A percentile compares a stretch with the other conserved stretches of the same genome.
These are phyloP conservation scores for Aureobasidium sp. DNA, from an alignment of 2,329 filamentous ascomycete species.

Conservation along the genomic window DNA sequence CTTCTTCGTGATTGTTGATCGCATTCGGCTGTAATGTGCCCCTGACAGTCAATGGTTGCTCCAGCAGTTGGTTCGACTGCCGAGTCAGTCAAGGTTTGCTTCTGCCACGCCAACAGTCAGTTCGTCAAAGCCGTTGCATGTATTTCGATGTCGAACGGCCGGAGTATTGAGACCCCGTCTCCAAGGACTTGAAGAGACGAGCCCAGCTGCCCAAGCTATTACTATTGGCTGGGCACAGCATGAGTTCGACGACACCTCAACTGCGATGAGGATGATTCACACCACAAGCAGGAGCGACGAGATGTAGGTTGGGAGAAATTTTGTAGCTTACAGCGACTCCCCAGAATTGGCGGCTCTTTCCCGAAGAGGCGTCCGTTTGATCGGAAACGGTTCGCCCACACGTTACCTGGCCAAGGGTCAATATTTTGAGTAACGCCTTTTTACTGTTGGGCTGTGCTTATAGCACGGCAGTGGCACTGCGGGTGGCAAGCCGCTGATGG, in stretches of 20 bases:
- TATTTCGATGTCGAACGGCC: constrained; percentile 3
- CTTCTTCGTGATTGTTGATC: not conserved
- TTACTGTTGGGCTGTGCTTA: not conserved
- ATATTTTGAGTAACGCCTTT: constrained; percentile 12
- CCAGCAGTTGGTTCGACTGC: not conserved
- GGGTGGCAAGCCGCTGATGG: constrained; percentile 4
- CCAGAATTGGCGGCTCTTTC: not conserved
- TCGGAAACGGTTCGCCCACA: not conserved
- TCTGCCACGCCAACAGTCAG: not conserved
- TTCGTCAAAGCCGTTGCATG: not conserved
- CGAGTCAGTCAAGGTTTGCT: not conserved
- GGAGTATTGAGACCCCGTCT: constrained; percentile 1
- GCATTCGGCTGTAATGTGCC: too few relatives aligned
- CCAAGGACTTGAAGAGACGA: not conserved
- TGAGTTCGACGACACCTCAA: not conserved
- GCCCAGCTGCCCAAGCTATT: too few relatives aligned
- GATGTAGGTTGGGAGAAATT: not conserved
- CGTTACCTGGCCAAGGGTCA: not conserved
- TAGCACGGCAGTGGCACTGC: not conserved
- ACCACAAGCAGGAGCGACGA: not conserved
- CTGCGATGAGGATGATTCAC: too few relatives aligned
- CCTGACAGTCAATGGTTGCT: not conserved
- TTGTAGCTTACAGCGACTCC: too few relatives aligned
- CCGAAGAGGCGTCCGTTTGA: constrained; percentile 3
- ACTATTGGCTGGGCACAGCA: not conserved